Base-by-base conservation (phyloP, 2,329 filamentous ascomycete genomes). In the Chlorencoelia australis region DNA sequence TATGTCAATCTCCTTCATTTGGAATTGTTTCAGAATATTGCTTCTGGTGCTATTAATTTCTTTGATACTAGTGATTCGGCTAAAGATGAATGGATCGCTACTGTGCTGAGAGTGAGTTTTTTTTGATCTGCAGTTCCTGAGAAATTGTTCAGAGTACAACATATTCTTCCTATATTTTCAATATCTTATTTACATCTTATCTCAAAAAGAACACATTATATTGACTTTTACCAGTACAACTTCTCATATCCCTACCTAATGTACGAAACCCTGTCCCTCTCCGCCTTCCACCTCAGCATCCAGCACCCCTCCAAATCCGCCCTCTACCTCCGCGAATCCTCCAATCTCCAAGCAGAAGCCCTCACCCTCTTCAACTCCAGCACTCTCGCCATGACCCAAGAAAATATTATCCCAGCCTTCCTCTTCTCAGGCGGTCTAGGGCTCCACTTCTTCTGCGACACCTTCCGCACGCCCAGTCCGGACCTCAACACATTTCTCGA, bases 401-500 rank as follows among this genome's bases (percentile, higher is more conserved):
- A 40, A 0, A 57, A 50, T 19, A 39, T 48, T n/a, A 39, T 53
- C 16, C 35, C 53, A 1, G 38, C 44, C 7, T 58, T 58, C 28
- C 36, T 59, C 1, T 59, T 59, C 37, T 52, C 57, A 0, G 46
- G 43, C 1, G 10, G 52, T 1, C 35, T 57, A 1, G 57, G 56
- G 17, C 46, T 62, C 3, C 57, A 62, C 36, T 51, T 56, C 28
- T 57, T 67, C 19, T 56, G 52, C 29, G 55, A 62, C 6, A 56
- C 57, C 1, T 54, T 65, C 2, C 31, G 50, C 11, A 50, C 43
- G 14, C 47, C 55, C 6, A 46, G 46, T 17, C 33, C 44, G 11
- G 45, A 53, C 19, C 52, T 64, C 7, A 48, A 53, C 33, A 22
- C 10, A 1, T 58, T 57, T 25, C 39, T 58, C 5, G 46, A 52